phyloP scores from a whole-genome alignment of 371 early-diverging fungal species.

The Nosema muscidifuracis region DNA sequence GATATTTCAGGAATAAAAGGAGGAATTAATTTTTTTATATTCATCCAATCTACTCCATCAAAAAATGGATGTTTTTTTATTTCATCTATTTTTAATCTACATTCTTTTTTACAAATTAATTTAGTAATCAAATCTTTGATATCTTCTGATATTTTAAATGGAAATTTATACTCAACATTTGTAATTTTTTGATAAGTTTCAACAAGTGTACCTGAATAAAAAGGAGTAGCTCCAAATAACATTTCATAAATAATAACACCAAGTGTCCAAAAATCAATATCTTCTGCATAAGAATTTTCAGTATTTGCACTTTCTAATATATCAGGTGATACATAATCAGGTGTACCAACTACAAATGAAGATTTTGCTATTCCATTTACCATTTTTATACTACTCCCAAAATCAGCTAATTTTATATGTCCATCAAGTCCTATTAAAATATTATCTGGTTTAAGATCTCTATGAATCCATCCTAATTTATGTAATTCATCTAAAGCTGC shows the following conservation, averaged over 20 bases:
- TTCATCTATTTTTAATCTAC: conserved; percentile 66
- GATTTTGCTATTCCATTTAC: conserved; percentile 64
- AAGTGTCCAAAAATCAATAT: conserved; percentile 90
- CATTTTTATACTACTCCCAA: conserved; percentile 68
- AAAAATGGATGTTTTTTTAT: conserved; percentile 81
- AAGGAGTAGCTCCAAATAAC: conserved; percentile 80
- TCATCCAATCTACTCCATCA: conserved; percentile 72
- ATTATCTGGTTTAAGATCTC: conserved; percentile 81
- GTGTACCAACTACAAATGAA: conserved; percentile 88
- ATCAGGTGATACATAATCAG: conserved; percentile 91
- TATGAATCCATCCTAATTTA: conserved; percentile 60
- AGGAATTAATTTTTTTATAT: conserved; percentile 65
- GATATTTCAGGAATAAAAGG: conserved; percentile 73
- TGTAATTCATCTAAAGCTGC: conserved; percentile 59
- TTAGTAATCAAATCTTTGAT: conserved; percentile 55
- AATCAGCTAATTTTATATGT: conserved; percentile 76
- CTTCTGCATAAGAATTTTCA: conserved; percentile 65
- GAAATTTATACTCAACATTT: conserved; percentile 58
- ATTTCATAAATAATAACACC: conserved; percentile 92
- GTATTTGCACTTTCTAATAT: conserved; percentile 74
- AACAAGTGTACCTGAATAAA: conserved; percentile 83
- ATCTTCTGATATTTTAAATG: conserved; percentile 41
- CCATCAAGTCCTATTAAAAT: conserved; percentile 69
- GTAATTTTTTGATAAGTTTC: conserved; percentile 75
- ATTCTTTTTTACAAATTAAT: conserved; percentile 63